Base-by-base conservation (phyloP, 106 monocot species). In the Dactylorhiza incarnata region DNA sequence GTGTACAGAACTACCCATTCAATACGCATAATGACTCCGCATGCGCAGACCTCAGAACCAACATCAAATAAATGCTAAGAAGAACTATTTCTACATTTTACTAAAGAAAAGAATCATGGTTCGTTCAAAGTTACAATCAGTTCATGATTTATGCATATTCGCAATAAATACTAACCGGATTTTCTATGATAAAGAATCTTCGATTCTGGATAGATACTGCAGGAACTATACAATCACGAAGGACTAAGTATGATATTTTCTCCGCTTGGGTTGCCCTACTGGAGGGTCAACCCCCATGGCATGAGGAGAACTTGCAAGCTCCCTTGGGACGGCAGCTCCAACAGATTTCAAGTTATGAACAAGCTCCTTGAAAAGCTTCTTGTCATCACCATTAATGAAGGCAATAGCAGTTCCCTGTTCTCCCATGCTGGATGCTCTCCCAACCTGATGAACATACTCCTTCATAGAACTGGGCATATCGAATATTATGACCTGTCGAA, bases 381-480 rank as follows among this genome's bases (percentile, higher is more conserved):
- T 88, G 73, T 95, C 92, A 50, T 92, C 95, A 73, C 83, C 84
- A 80, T 88, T 92, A 59, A 95, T 84, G 85, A 95, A 89, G 9
- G 80, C 66, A 74, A 92, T 85, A 12, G 92, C 86, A 7, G 43
- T 80, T 49, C 95, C 92, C 44, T 84, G 81, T 56, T 89, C 87
- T 72, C 95, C 87, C 87, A 87, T 90, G 76, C 89, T 86, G 70
- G 95, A 95, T 78, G 95, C 95, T 54, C 95, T 84, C 15, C 95
- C 95, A 72, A 95, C 81, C 81, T 84, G 87, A 89, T 95, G 95
- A 45, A 95, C 54, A 70, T 89, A 95, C 62, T 95, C 92, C 43
- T 84, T 86, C 73, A 95, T 89, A 23, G 87, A 88, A 49, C 80
- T 89, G 16, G 92, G 95, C 89, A 92, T 87, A 81, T 95, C 95